Conservation (phyloP, 768 basidiomycete species). For the Serendipita indica region DNA sequence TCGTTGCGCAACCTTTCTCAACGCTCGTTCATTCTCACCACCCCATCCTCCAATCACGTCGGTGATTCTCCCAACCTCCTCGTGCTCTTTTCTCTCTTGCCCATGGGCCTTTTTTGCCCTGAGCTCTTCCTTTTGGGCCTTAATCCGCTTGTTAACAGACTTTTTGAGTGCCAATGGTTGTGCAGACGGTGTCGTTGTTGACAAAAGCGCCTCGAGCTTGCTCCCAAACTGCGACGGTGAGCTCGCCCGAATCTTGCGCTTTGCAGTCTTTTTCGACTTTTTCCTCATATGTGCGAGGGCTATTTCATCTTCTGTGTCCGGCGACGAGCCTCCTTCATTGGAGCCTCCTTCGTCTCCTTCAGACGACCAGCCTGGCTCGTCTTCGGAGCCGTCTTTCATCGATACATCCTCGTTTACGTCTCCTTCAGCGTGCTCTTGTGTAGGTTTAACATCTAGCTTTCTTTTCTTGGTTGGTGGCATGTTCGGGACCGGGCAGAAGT, state of each 20-base stretch:
- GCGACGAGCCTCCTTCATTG: constrained; percentile 15
- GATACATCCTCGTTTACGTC: background rate
- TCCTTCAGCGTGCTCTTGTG: background rate
- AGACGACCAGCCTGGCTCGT: background rate
- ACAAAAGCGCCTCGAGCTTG: constrained; percentile 55
- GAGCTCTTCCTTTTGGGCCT: constrained; percentile 60
- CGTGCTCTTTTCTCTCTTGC: constrained; percentile 17
- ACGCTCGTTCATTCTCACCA: constrained; percentile 18
- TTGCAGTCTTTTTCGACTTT: constrained; percentile 68
- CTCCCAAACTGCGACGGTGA: constrained; percentile 58
- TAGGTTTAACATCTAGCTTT: no score
- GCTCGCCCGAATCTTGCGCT: constrained; percentile 72
- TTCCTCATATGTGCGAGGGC: constrained; percentile 30
- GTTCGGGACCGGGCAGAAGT: background rate
- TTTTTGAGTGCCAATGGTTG: constrained; percentile 69
- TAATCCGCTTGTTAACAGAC: constrained; percentile 47
- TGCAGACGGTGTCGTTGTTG: constrained; percentile 53
- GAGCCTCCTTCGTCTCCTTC: background rate
- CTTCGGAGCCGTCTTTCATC: background rate
- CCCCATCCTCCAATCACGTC: constrained; percentile 22
- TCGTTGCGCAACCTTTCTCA: constrained; percentile 19
- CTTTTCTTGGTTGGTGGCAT: constrained; percentile 3
- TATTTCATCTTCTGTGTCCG: constrained; percentile 53
- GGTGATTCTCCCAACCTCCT: constrained; percentile 17
- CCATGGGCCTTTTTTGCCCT: constrained; percentile 43